These are phyloP conservation scores for Kickxella alabastrina DNA, from an alignment of 192 early-diverging fungal species.

Conservation along the genomic window DNA sequence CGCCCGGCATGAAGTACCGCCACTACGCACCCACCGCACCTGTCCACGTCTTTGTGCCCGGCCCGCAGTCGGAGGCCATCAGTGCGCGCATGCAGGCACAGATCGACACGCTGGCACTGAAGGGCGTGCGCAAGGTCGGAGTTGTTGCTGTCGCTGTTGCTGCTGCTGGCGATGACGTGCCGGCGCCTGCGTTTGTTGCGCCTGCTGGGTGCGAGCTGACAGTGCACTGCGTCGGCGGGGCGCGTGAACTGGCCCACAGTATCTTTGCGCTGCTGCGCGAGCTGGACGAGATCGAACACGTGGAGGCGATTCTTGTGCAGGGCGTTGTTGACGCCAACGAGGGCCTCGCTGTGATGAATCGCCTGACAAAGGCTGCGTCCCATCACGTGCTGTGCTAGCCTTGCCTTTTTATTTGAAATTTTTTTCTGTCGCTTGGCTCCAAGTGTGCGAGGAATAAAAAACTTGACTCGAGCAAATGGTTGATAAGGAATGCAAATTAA, in stretches of 20 bases:
- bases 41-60: constrained; percentile 68
- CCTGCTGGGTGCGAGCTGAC: constrained; percentile 8
- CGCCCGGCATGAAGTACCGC: constrained; percentile 99
- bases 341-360: constrained; percentile 96
- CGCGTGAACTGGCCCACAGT: constrained; percentile 68
- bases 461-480: constrained; percentile 1
- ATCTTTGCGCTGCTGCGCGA: constrained; percentile 77
- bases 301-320: constrained; percentile 81
- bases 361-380: constrained; percentile 85
- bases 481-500: constrained; percentile 4
- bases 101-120: constrained; percentile 2
- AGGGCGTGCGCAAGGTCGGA: background rate
- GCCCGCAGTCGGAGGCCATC: background rate
- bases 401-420: constrained; percentile 18
- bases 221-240: constrained; percentile 38
- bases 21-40: constrained; percentile 93
- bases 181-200: background rate
- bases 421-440: constrained; percentile 10
- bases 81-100: constrained; percentile 7
- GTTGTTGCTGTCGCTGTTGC: constrained; percentile 15
- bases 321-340: constrained; percentile 84
- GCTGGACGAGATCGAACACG: constrained; percentile 62
- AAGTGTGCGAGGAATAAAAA: constrained; percentile 1
- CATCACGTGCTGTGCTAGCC: constrained; percentile 26
- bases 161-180: background rate